These are phyloP conservation scores for Coprinellus micaceus DNA, from an alignment of 768 basidiomycete genomes.

Conservation along the genomic window DNA sequence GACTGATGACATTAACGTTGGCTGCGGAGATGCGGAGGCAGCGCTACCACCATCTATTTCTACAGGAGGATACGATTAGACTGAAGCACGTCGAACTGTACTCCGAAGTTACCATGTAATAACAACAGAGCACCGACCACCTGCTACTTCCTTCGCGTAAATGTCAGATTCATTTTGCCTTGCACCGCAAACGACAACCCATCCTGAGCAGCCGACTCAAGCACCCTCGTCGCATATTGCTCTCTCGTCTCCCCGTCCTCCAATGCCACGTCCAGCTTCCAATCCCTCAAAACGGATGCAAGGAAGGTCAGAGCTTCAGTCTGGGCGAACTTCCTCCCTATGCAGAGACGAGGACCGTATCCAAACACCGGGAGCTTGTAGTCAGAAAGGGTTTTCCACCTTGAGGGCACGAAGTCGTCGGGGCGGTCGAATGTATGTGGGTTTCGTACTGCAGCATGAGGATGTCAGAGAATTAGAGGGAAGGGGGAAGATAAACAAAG, in stretches of 20 bases:
- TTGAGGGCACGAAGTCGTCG: conserved; percentile 9
- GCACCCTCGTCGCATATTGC: conserved; percentile 8
- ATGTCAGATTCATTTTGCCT: neutral
- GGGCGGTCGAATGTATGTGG: conserved; percentile 8
- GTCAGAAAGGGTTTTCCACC: conserved; percentile 12
- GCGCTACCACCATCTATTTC: conserved; percentile 61
- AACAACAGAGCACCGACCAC: too few species aligned
- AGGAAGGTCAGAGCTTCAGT: conserved; percentile 10
- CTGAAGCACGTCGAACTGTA: neutral
- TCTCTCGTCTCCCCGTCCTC: conserved; percentile 6
- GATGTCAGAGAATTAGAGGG: neutral
- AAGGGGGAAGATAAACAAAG: neutral
- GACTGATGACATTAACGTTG: conserved; percentile 48
- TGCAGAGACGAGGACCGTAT: conserved; percentile 9
- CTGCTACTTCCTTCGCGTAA: neutral
- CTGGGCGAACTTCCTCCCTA: conserved; percentile 12
- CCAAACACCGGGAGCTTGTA: conserved; percentile 10
- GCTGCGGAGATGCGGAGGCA: conserved; percentile 43
- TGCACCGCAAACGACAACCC: conserved; percentile 12
- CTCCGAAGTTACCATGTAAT: too few species aligned
- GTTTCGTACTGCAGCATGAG: conserved; percentile 5
- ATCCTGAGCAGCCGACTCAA: conserved; percentile 2
- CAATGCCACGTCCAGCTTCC: conserved; percentile 7
- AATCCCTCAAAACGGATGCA: conserved; percentile 10
- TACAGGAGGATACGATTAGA: conserved; percentile 53